A percentile compares a stretch with the other conserved stretches of the same genome.
These are phyloP conservation scores for Aspergillus proliferans DNA, from an alignment of 2,329 filamentous ascomycete species.

Conservation along the genomic window DNA sequence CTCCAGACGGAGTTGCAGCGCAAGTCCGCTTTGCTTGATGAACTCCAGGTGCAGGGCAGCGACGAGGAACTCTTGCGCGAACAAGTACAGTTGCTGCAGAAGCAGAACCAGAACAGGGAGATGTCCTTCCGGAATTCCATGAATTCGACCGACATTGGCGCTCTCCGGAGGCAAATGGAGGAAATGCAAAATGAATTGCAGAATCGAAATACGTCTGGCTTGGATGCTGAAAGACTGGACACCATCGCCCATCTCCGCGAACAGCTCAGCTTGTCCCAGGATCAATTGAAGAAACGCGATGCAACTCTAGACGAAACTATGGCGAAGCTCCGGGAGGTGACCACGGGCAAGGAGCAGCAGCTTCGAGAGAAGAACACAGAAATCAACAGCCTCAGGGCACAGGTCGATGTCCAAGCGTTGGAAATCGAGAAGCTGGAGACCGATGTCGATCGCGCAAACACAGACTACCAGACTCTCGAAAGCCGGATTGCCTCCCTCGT, in stretches of 20 bases:
- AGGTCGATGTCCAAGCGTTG: conserved; percentile 28
- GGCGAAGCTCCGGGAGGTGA: conserved; percentile 27
- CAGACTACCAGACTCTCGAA: conserved; percentile 29
- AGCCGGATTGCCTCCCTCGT: conserved; percentile 29
- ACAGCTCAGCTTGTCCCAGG: conserved; percentile 25
- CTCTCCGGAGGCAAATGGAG: conserved; percentile 26
- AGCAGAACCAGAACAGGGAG: conserved; percentile 22
- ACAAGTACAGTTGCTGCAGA: conserved; percentile 23
- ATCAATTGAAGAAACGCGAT: conserved; percentile 31
- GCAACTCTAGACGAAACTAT: conserved; percentile 27
- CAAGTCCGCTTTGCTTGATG: conserved; percentile 23
- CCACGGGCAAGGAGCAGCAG: conserved; percentile 26
- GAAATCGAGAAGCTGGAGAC: conserved; percentile 31
- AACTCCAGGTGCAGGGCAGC: conserved; percentile 17
- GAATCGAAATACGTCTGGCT: conserved; percentile 13
- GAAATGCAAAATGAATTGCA: conserved; percentile 28
- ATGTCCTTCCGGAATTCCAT: conserved; percentile 17
- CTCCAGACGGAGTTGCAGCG: conserved; percentile 33
- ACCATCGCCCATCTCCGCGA: conserved; percentile 28
- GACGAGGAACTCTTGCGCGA: conserved; percentile 23
- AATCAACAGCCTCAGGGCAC: conserved; percentile 30
- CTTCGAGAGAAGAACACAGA: conserved; percentile 30
- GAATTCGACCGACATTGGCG: conserved; percentile 14
- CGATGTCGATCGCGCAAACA: conserved; percentile 27
- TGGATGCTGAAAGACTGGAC: conserved; percentile 25